Base-by-base conservation (phyloP, 2,329 filamentous ascomycete species). In the Tolypocladium amazonense region DNA sequence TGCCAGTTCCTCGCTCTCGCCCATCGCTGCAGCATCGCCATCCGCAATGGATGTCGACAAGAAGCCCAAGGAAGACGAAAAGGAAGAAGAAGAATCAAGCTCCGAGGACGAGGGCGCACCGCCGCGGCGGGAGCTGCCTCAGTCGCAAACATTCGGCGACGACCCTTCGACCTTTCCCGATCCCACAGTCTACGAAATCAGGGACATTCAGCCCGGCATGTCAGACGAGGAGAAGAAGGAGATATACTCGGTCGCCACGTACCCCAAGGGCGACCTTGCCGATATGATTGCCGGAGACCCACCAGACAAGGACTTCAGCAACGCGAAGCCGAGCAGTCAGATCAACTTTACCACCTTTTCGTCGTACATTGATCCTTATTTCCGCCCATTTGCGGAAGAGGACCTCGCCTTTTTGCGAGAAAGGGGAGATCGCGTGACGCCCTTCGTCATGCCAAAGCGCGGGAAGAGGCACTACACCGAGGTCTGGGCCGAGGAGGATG, bases 301-400 rank as follows among this genome's bases (percentile, higher is more conserved):
- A 1, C 93, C 94, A 1, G 92, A 97, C 73, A 92, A 90, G 71
- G 94, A 99, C 76, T 97, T 97, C 69, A 97, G 90, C 71, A 96
- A 86, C 70, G 88, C 91, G 39, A 99, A 97, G 71, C 92, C 93
- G 6, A 87, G 88, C 25, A 96, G 93, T 68, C 94, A 99, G 77
- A 94, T 97, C 72, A 92, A 89, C 71, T 94, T 94, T 65, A 88
- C 86, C 60, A 96, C 93, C 1, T 99, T 99, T 73, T 88, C 89
- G n/a, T 87, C 89, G 7, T 96, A 94, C 70, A 83, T 95, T 59
- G 94, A 99, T 64, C 90, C 92, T 0, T 97, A 90, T 75, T 94
- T 97, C 65, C 85, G 93, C 7, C 86, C 89, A 0, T 88, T 96
- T 66, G 90, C 88, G 0, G 94, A 99, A 70, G 94, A 99, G 71